Conservation (phyloP, 345 rosid genomes). For the Lenwebbia sp. region DNA sequence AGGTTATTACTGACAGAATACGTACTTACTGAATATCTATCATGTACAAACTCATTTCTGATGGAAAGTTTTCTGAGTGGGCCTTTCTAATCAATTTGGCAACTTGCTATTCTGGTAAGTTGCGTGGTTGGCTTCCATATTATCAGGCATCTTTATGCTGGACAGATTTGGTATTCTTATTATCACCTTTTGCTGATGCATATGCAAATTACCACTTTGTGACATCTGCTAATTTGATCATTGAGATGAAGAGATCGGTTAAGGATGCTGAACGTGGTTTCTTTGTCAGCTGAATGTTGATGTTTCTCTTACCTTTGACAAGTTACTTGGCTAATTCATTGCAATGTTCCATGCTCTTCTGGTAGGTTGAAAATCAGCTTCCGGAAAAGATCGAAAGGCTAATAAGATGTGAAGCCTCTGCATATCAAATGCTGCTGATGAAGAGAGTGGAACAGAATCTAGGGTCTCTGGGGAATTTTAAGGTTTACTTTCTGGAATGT, state of each 20-base stretch:
- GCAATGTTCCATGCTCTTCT: not conserved
- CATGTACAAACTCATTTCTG: not conserved
- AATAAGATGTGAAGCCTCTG: conserved; percentile 85
- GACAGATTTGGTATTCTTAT: not conserved
- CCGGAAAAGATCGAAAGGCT: conserved; percentile 95
- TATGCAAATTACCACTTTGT: not conserved
- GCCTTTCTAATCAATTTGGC: not conserved
- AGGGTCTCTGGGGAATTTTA: conserved; percentile 72
- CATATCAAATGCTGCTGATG: conserved; percentile 89
- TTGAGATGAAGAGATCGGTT: not conserved
- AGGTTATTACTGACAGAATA: not conserved
- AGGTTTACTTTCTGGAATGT: conserved; percentile 29
- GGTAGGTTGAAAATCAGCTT: conserved; percentile 80
- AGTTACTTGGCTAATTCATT: not conserved
- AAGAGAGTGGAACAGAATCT: conserved; percentile 92
- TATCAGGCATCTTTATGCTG: not conserved
- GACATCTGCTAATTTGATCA: not conserved
- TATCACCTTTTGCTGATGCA: not conserved
- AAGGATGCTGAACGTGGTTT: not conserved
- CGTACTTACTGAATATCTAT: not conserved
- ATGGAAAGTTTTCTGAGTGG: not conserved
- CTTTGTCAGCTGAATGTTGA: not conserved
- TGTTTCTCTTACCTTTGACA: not conserved
- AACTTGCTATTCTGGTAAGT: not conserved
- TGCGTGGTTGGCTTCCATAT: not conserved